Evolutionary conservation across 2,329 filamentous ascomycete species (phyloP), one percentile per base, ranked within the genome.

Genomic region (Cytospora chrysosperma): DNA sequence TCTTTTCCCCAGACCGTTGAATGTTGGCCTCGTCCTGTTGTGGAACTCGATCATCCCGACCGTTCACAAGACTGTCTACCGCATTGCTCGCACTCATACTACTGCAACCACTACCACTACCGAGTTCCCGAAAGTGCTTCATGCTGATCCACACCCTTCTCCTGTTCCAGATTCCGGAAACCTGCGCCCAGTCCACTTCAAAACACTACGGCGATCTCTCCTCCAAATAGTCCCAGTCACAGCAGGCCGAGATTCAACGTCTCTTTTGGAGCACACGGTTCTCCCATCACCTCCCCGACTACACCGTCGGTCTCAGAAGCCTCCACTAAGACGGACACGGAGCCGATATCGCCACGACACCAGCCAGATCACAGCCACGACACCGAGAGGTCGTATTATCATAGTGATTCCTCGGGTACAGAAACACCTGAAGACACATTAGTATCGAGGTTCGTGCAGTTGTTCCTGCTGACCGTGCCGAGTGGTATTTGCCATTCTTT

Each of bases 181-280:
- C 72, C 77, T 62, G 75, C 78, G 66, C 80, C 82, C 52, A 85
- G 82, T 69, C 82, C 82, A 67, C 75, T 84, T 55, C 77, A 79
- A 64, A 77, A 78, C 62, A 78, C 70, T 68, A 76, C 73, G 63
- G 75, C 77, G 61, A 73, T 77, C 56, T 80, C 78, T 70, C 75
- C 76, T 65, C 75, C 79, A 59, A 72, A 77, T 65, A 79, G 73
- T 68, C 72, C 78, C 58, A 81, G 76, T 67, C 76, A 78, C 65
- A 75, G 72, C 61, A 74, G 73, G 61, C 71, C 75, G 34, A 72
- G 70, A 54, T 77, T 77, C 61, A 69, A 74, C 37, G 40, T 56
- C 21, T 50, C 61, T 19, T 72, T 73, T 34, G 69, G 72, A 52
- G 61, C 69, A 30, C 67, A 70, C 63, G 68, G 70, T 52, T 68